A percentile compares a stretch with the other conserved stretches of the same genome.
These are phyloP conservation scores for Naganishia sp. DNA, from an alignment of 1,284 basidiomycete species.

Conservation along the genomic window DNA sequence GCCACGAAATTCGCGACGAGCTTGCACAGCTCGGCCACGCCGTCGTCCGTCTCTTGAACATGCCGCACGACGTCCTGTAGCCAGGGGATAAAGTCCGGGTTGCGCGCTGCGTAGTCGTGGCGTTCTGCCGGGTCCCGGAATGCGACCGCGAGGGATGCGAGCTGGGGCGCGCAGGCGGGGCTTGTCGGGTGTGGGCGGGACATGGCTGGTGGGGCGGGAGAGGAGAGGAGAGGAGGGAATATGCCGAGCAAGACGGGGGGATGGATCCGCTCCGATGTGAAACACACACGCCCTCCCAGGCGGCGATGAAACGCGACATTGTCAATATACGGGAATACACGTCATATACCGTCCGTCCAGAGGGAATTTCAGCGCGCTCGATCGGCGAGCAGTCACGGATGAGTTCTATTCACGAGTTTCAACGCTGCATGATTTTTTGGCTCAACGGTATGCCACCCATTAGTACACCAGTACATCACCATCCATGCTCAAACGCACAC, in stretches of 20 bases:
- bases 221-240: background rate
- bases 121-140: constrained; percentile 5
- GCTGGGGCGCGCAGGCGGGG: background rate
- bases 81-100: constrained; percentile 10
- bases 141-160: constrained; percentile 4
- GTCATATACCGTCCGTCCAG: no score
- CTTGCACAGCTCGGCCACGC: background rate
- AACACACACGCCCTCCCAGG: background rate
- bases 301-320: no score
- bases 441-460: no score
- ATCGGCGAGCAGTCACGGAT: no score
- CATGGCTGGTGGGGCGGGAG: background rate
- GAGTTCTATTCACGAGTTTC: no score
- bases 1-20: constrained; percentile 17
- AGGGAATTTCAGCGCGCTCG: no score
- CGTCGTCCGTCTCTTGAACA: background rate
- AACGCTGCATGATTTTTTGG: no score
- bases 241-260: no score
- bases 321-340: no score
- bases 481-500: constrained; percentile 29
- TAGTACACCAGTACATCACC: no score
- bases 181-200: background rate
- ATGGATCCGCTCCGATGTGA: background rate
- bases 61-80: background rate
- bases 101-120: background rate